A percentile compares a stretch with the other conserved stretches of the same genome.
phyloP scores from a whole-genome alignment of 169 alveolate genomes.

The Babesia ovata region DNA sequence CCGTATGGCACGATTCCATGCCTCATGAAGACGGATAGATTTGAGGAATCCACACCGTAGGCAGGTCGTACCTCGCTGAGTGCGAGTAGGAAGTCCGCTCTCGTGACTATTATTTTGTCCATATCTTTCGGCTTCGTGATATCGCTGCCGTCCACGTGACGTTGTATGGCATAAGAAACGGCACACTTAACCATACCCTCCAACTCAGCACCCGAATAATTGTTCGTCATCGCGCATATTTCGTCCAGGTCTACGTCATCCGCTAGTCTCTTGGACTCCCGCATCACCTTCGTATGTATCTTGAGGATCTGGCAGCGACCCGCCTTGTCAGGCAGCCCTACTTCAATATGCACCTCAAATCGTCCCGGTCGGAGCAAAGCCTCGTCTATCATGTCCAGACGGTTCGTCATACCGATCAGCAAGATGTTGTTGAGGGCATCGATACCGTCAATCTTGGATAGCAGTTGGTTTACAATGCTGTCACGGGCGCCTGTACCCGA shows the following conservation, averaged over 20 bases:
- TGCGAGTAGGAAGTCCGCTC: conserved; percentile 92
- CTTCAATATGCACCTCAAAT: conserved; percentile 97
- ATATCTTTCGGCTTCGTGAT: conserved; percentile 80
- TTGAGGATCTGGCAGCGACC: conserved; percentile 97
- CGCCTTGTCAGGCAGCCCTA: conserved; percentile 95
- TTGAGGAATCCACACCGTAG: conserved; percentile 88
- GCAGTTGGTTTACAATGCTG: conserved; percentile 96
- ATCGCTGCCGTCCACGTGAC: conserved; percentile 85
- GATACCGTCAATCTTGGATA: conserved; percentile 99
- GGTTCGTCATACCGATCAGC: conserved; percentile 98
- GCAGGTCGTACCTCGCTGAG: conserved; percentile 95
- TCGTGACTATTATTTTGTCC: conserved; percentile 78
- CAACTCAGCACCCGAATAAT: conserved; percentile 99
- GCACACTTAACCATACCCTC: conserved; percentile 94
- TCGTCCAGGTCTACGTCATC: conserved; percentile 90
- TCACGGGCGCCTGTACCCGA: conserved; percentile 94
- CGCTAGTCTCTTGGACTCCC: conserved; percentile 76
- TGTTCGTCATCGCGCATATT: conserved; percentile 93
- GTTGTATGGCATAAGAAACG: conserved; percentile 92
- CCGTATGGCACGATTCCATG: conserved; percentile 92
- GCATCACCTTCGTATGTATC: conserved; percentile 96
- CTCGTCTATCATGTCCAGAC: conserved; percentile 98
- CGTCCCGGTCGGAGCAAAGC: conserved; percentile 99
- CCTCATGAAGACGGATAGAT: conserved; percentile 76
- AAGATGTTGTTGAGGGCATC: conserved; percentile 96